Conservation (phyloP, 2,329 filamentous ascomycete species). For the Aspergillus tubingensis region DNA sequence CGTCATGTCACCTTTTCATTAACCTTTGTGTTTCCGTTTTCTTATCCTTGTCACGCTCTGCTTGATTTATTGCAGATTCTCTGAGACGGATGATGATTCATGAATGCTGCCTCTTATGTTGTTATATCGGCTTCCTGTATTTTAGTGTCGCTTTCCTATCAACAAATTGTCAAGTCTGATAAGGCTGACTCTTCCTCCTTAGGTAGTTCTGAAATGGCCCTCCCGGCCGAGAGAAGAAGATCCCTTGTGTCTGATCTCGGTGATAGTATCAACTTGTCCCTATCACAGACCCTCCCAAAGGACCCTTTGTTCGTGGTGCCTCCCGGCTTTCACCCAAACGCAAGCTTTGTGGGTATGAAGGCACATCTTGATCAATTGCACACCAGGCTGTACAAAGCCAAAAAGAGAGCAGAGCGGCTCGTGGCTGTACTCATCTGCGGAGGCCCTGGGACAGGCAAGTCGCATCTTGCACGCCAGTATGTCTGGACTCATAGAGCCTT, state of each 20-base stretch:
- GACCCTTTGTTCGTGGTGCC: conserved; percentile 51
- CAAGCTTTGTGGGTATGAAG: conserved; percentile 63
- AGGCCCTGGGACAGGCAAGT: conserved; percentile 68
- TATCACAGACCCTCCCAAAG: conserved; percentile 25
- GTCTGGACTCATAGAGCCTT: conserved; percentile 60
- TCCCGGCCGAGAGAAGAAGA: conserved; percentile 29
- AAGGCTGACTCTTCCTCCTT: conserved; percentile 38
- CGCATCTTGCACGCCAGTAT: conserved; percentile 68
- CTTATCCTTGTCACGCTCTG: too few relatives aligned
- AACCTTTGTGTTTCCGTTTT: too few relatives aligned
- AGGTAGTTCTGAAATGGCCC: conserved; percentile 29
- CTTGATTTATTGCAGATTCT: too few relatives aligned
- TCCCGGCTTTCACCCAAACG: conserved; percentile 63
- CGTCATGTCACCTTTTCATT: neutral
- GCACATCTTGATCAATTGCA: conserved; percentile 62
- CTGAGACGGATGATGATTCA: too few relatives aligned
- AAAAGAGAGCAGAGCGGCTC: conserved; percentile 60
- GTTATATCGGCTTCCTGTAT: conserved; percentile 16
- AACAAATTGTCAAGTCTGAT: conserved; percentile 28
- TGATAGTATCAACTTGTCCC: conserved; percentile 24
- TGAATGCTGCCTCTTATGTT: neutral
- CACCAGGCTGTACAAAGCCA: conserved; percentile 59
- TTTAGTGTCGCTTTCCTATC: conserved; percentile 14
- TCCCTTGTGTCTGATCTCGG: conserved; percentile 30
- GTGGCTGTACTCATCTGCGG: conserved; percentile 66